These are phyloP conservation scores for Daldinia concentrica DNA, from an alignment of 495 filamentous ascomycete genomes.

Conservation along the genomic window DNA sequence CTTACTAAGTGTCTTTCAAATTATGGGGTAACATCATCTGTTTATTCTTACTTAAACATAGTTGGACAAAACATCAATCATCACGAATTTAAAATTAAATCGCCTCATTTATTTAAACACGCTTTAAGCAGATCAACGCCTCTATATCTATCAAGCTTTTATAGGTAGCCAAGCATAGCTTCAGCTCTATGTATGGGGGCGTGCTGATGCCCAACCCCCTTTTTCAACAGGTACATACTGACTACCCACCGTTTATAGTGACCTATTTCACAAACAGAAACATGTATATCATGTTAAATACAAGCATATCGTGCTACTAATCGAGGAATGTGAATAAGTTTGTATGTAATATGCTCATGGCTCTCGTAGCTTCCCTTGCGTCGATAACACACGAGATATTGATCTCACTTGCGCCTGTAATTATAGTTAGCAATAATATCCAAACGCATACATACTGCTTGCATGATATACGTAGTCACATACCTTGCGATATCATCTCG, in stretches of 20 bases:
- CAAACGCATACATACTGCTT: not conserved
- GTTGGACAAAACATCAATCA: not conserved
- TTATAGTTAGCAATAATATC: slow-evolving; percentile 36
- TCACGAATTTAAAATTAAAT: not conserved
- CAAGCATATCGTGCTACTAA: slow-evolving; percentile 27
- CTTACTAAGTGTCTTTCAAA: too few species aligned
- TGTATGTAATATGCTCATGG: slow-evolving; percentile 94
- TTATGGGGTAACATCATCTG: too few species aligned
- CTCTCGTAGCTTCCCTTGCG: slow-evolving; percentile 85
- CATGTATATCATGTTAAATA: not conserved
- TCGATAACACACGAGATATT: slow-evolving; percentile 98
- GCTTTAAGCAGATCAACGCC: not conserved
- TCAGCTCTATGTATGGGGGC: not conserved
- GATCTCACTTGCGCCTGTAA: slow-evolving; percentile 91
- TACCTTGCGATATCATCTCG: slow-evolving; percentile 98
- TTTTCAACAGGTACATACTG: not conserved
- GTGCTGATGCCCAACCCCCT: not conserved
- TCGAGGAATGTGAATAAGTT: slow-evolving; percentile 79
- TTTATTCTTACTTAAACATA: too few species aligned
- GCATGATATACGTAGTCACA: slow-evolving; percentile 34
- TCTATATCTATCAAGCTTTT: slow-evolving; percentile 4
- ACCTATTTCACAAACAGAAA: not conserved
- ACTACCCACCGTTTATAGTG: not conserved
- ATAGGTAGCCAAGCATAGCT: not conserved
- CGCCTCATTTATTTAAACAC: not conserved